phyloP scores from a whole-genome alignment of 495 filamentous ascomycete species.

The Talaromyces proteolyticus region DNA sequence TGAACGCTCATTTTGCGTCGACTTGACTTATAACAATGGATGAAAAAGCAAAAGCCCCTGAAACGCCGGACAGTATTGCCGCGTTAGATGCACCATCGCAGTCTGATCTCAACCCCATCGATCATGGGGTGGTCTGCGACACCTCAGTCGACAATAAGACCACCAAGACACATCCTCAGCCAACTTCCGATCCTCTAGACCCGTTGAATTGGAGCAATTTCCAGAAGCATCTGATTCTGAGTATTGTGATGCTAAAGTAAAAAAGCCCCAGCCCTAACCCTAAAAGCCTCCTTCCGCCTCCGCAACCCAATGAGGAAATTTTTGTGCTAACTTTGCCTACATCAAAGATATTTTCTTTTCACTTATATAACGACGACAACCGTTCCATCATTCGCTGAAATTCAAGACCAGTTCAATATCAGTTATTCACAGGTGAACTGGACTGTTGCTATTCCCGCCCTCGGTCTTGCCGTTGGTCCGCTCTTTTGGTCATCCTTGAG shows the following conservation, averaged over 20 bases:
- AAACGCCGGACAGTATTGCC: background rate
- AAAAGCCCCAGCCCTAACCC: conserved; percentile 7
- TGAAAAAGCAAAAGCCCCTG: background rate
- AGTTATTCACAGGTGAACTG: conserved; percentile 52
- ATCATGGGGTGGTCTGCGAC: conserved; percentile 10
- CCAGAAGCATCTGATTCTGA: conserved; percentile 46
- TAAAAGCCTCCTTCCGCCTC: background rate
- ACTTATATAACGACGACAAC: conserved; percentile 60
- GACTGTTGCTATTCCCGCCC: conserved; percentile 53
- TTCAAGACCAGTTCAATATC: conserved; percentile 44
- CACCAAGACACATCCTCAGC: conserved; percentile 39
- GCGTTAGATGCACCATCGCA: background rate
- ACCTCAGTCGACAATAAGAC: conserved; percentile 21
- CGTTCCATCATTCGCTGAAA: conserved; percentile 49
- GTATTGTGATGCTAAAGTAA: conserved; percentile 54
- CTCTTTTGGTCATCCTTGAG: conserved; percentile 53
- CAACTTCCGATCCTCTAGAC: conserved; percentile 49
- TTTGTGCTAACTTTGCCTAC: conserved; percentile 3
- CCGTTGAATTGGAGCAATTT: conserved; percentile 50
- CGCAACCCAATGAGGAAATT: background rate
- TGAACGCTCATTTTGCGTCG: too few species aligned
- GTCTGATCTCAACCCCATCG: background rate
- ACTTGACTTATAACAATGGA: background rate
- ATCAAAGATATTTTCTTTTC: conserved; percentile 53
- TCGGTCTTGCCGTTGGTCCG: conserved; percentile 53